Percentiles rank a stretch among this genome's conserved stretches.
These are phyloP conservation scores for Ilyonectria robusta DNA, from an alignment of 2,329 filamentous ascomycete genomes.

Conservation along the genomic window DNA sequence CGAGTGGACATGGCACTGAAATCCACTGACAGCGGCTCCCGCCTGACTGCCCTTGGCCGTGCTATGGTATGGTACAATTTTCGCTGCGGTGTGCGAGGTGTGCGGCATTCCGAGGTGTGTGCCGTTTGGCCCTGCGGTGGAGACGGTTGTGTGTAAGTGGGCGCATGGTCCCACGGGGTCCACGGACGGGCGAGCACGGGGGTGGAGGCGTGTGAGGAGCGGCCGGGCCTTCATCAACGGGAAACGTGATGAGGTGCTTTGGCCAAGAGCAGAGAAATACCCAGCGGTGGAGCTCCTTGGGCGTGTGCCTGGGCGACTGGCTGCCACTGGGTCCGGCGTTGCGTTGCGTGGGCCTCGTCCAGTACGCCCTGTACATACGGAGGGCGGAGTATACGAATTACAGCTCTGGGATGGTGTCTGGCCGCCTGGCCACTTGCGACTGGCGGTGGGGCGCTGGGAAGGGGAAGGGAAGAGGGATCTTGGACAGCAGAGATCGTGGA, in stretches of 20 bases:
- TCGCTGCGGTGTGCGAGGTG: neutral
- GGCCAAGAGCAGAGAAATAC: constrained; percentile 11
- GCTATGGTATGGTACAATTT: too few species aligned
- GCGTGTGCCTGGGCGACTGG: constrained; percentile 31
- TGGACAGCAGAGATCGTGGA: constrained; percentile 46
- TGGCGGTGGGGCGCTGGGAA: neutral
- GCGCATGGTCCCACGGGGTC: constrained; percentile 15
- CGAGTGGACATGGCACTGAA: constrained; percentile 37
- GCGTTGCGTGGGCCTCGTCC: neutral
- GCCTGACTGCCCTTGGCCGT: constrained; percentile 42
- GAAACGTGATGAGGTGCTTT: constrained; percentile 30
- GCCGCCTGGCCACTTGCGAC: constrained; percentile 13
- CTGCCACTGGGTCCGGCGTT: constrained; percentile 8
- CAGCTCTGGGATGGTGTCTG: constrained; percentile 13
- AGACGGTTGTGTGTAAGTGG: constrained; percentile 11
- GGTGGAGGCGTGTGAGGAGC: constrained; percentile 1
- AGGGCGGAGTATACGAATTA: constrained; percentile 11
- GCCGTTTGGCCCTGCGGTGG: neutral
- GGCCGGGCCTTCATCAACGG: constrained; percentile 1
- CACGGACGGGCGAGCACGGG: neutral
- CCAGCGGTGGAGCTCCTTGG: constrained; percentile 14
- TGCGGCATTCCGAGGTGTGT: neutral
- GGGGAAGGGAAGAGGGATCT: constrained; percentile 27
- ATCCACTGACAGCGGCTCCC: constrained; percentile 39
- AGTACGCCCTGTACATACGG: neutral